A percentile compares a stretch with the other conserved stretches of the same genome.
These are phyloP conservation scores for Centrapalus pauciflorus DNA, from an alignment of 129 eudicot genomes.

Conservation along the genomic window DNA sequence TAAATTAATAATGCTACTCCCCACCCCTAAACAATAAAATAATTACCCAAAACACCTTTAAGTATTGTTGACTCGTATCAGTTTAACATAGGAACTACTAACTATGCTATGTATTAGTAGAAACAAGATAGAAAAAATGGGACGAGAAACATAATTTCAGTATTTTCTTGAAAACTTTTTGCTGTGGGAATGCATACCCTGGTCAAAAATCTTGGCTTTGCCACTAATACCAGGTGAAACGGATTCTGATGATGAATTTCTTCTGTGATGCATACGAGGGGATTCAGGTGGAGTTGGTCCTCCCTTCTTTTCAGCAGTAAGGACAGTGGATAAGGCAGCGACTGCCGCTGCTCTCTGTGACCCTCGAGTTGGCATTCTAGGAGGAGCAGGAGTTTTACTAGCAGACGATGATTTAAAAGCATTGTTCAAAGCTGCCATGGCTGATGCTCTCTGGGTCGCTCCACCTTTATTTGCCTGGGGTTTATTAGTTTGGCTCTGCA, in stretches of 20 bases:
- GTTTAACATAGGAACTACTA: neutral
- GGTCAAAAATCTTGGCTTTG: neutral
- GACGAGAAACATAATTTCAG: too few relatives aligned
- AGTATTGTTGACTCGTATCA: neutral
- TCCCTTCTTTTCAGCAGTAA: conserved; percentile 81
- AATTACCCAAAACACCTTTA: neutral
- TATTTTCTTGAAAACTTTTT: neutral
- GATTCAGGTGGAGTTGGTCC: conserved; percentile 39
- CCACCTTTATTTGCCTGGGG: conserved; percentile 53
- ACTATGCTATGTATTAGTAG: neutral
- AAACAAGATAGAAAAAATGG: neutral
- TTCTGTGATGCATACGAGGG: conserved; percentile 35
- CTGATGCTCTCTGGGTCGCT: conserved; percentile 96
- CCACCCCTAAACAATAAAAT: too few relatives aligned
- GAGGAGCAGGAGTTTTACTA: conserved; percentile 39
- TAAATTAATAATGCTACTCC: too few relatives aligned
- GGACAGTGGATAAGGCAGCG: conserved; percentile 87
- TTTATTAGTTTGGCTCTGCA: conserved; percentile 38
- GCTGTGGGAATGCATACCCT: neutral
- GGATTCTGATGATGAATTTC: conserved; percentile 45
- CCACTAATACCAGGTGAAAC: conserved; percentile 47
- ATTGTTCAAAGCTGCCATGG: conserved; percentile 81
- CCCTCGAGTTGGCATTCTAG: conserved; percentile 46
- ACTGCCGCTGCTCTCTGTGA: conserved; percentile 98
- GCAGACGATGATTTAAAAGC: conserved; percentile 69